Evolutionary conservation across 768 basidiomycete species (phyloP).

Genomic region (Cystofilobasidium macerans): DNA sequence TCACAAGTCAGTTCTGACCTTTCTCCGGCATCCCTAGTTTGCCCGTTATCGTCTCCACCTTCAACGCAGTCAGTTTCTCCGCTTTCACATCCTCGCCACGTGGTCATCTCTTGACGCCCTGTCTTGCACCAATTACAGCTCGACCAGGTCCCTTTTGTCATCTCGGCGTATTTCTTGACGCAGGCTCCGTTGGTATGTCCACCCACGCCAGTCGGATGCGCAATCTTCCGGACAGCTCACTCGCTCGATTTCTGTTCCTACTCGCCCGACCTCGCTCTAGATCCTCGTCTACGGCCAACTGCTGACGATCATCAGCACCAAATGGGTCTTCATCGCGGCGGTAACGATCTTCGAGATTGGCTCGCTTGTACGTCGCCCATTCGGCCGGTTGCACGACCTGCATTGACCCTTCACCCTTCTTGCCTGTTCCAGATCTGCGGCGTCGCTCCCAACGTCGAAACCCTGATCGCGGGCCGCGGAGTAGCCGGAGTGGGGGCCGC

Average conservation of each 20-base stretch:
- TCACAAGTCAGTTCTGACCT: neutral
- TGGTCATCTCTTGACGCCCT: too few relatives aligned
- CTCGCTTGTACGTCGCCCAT: constrained; percentile 32
- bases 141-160: constrained; percentile 34
- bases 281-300: constrained; percentile 25
- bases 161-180: constrained; percentile 23
- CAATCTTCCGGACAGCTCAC: too few relatives aligned
- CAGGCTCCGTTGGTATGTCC: neutral
- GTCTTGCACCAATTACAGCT: too few relatives aligned
- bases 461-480: constrained; percentile 35
- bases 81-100: too few relatives aligned
- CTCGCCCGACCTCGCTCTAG: neutral
- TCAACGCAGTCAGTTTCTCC: too few relatives aligned
- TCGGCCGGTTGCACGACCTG: too few relatives aligned
- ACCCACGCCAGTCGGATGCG: too few relatives aligned
- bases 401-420: too few relatives aligned
- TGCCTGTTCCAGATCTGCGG: constrained; percentile 35
- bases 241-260: too few relatives aligned
- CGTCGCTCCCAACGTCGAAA: constrained; percentile 29
- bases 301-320: constrained; percentile 36
- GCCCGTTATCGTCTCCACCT: constrained; percentile 35
- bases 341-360: constrained; percentile 43
- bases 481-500: constrained; percentile 45
- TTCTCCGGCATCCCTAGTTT: constrained; percentile 27
- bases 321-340: constrained; percentile 32